Percentiles rank a stretch among this genome's conserved stretches.
phyloP scores from a whole-genome alignment of 2,329 filamentous ascomycete genomes.

The Dactylellina sp. region DNA sequence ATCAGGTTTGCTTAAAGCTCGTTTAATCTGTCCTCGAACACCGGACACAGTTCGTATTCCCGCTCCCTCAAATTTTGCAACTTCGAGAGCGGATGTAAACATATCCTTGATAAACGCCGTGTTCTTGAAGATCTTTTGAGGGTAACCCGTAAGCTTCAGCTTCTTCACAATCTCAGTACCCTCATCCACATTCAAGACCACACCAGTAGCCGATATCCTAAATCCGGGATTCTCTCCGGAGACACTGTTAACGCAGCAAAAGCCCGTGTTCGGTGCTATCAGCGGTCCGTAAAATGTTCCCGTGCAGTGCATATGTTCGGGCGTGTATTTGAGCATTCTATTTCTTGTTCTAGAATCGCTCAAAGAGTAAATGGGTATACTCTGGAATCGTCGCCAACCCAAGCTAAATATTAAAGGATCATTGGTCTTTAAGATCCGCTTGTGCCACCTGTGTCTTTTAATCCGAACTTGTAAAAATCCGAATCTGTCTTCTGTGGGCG shows the following conservation, averaged over 20 bases:
- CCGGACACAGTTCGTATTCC: conserved; percentile 96
- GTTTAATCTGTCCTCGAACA: conserved; percentile 95
- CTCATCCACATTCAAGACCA: conserved; percentile 93
- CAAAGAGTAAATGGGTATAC: conserved; percentile 91
- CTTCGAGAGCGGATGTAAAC: conserved; percentile 92
- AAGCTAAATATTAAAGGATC: conserved; percentile 97
- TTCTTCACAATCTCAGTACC: conserved; percentile 99
- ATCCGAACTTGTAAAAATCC: conserved; percentile 95
- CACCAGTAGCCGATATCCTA: conserved; percentile 92
- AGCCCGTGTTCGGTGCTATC: conserved; percentile 94
- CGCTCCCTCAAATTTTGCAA: conserved; percentile 97
- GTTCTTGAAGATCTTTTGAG: conserved; percentile 99
- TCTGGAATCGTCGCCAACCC: conserved; percentile 95
- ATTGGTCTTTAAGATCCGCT: conserved; percentile 98
- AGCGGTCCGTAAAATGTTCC: conserved; percentile 95
- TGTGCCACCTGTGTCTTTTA: conserved; percentile 98
- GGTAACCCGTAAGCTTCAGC: conserved; percentile 91
- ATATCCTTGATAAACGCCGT: conserved; percentile 99
- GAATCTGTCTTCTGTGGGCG: conserved; percentile 92
- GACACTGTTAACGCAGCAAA: conserved; percentile 91
- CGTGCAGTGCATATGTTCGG: conserved; percentile 99
- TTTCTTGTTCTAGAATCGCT: conserved; percentile 93
- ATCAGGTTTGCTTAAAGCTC: conserved; percentile 90
- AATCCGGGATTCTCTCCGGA: conserved; percentile 83
- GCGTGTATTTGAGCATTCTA: conserved; percentile 98